These are phyloP conservation scores for Candida tunisiensis DNA, from an alignment of 1,139 yeast genomes.

Conservation along the genomic window DNA sequence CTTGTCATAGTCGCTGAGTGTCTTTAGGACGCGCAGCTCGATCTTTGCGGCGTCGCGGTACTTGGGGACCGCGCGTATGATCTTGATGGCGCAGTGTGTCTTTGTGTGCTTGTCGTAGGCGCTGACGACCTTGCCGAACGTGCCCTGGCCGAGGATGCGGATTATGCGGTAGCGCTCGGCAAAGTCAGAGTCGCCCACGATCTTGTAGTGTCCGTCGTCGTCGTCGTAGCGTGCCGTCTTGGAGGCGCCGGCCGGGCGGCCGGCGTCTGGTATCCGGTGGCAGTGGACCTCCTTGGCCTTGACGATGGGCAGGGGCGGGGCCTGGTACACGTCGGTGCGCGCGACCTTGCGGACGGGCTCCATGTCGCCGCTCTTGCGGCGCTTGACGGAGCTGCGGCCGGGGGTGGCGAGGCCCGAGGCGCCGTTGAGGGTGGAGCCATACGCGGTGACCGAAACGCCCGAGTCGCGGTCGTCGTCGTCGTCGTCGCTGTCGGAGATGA, in stretches of 20 bases:
- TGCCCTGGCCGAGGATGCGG: conserved; percentile 72
- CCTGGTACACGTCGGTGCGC: conserved; percentile 3
- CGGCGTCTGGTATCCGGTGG: conserved; percentile 12
- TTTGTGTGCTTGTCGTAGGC: conserved; percentile 31
- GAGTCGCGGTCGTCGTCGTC: conserved; percentile 3
- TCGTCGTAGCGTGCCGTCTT: conserved; percentile 17
- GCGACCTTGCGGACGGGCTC: not conserved
- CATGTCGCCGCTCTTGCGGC: not conserved
- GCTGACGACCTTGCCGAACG: conserved; percentile 83
- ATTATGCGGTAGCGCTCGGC: conserved; percentile 26
- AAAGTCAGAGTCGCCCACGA: conserved; percentile 17
- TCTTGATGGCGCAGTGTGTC: conserved; percentile 74
- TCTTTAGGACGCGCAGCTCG: conserved; percentile 56
- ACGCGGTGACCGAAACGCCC: not conserved
- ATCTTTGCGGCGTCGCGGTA: conserved; percentile 28
- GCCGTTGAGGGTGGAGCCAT: not conserved
- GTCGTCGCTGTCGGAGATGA: conserved; percentile 5
- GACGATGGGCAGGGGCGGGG: conserved; percentile 10
- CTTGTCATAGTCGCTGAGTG: conserved; percentile 54
- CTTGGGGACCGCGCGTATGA: conserved; percentile 38
- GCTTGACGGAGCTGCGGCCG: conserved; percentile 1
- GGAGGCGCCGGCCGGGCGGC: conserved; percentile 1
- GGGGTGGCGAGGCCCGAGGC: conserved; percentile 1
- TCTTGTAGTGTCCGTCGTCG: conserved; percentile 23
- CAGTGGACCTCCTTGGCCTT: conserved; percentile 17